Evolutionary conservation across 257 asterid genomes (phyloP), one percentile per base, ranked within the genome.

Genomic region (Plantago major): DNA sequence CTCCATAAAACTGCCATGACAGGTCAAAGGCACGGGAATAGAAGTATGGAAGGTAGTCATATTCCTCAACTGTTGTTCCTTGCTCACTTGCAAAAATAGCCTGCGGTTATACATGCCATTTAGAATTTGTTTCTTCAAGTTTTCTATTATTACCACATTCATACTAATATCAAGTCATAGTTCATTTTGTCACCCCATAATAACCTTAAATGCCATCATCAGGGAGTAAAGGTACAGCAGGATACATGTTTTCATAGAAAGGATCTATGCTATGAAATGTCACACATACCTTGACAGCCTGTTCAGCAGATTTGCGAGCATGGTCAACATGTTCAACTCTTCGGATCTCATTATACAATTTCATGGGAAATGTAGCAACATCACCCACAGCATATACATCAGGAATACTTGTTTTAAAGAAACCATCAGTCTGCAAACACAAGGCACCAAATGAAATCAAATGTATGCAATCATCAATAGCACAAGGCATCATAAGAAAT

Each of bases 241-340:
- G 26, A 33, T 57, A 48, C 18, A 19, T 13, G 26, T 53, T 15
- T 1, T 1, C 16, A 11, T 9, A 51, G 38, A 44, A 55, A 58
- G 15, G 7, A 45, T 22, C 10, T 51, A 33, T 59, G 46, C 55
- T 14, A 55, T 43, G 48, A 28, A 51, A 58, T 10, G 3, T 10
- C 2, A 19, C 11, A 42, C 22, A 18, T 75, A 91, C 98, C 98
- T 88, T 91, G 19, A 84, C 96, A 67, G 98, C 96, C 58, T 91
- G 96, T 79, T 91, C 98, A 60, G 98, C 98, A 62, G 95, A 91
- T 78, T 85, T 88, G 64, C 98, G 96, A 40, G 96, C 82, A 74
- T 91, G 98, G 71, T 88, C 98, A 48, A 91, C 94, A 47, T 91
- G 98, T 66, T 91, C 98, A 40, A 88, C 95, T 78, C 98, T 85